Evolutionary conservation across 1,139 yeast genomes (phyloP).

Genomic region (Kluyveromyces sp.): DNA sequence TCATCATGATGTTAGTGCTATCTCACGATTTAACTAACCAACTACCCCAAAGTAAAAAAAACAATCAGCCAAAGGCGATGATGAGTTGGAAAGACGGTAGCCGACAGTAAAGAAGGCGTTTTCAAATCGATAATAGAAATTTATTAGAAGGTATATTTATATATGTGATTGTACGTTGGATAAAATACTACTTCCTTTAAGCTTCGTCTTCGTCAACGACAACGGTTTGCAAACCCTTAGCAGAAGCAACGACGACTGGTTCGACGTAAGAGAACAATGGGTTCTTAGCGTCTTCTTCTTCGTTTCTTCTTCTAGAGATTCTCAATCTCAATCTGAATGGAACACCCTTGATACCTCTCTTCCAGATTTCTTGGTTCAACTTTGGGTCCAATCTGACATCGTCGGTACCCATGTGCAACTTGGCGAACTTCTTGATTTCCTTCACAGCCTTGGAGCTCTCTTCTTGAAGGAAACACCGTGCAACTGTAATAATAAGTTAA

Average conservation of each 20-base stretch:
- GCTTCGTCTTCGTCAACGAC: conserved; percentile 89
- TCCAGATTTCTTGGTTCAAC: conserved; percentile 98
- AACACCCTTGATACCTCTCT: conserved; percentile 99
- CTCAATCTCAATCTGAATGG: conserved; percentile 97
- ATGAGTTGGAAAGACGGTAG: too few relatives aligned
- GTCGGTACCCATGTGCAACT: conserved; percentile 97
- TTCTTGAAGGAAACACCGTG: conserved; percentile 98
- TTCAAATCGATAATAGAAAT: conserved; percentile 3
- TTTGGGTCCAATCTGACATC: conserved; percentile 99
- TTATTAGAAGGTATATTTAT: conserved; percentile 4
- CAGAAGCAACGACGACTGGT: conserved; percentile 89
- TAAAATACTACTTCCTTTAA: conserved; percentile 29
- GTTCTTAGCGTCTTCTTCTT: conserved; percentile 99
- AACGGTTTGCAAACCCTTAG: conserved; percentile 97
- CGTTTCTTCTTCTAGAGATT: conserved; percentile 99
- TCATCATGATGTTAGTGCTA: too few relatives aligned
- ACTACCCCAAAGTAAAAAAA: too few relatives aligned
- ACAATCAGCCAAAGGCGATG: too few relatives aligned
- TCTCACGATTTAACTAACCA: too few relatives aligned
- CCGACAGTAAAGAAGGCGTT: too few relatives aligned
- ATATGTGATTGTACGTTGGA: conserved; percentile 15
- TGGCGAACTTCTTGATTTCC: conserved; percentile 98
- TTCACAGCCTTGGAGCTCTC: conserved; percentile 99
- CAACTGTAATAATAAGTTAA: conserved; percentile 41
- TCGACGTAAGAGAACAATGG: conserved; percentile 97